Conservation (phyloP, 2,329 filamentous ascomycete genomes). For the Westerdykella ornata region DNA sequence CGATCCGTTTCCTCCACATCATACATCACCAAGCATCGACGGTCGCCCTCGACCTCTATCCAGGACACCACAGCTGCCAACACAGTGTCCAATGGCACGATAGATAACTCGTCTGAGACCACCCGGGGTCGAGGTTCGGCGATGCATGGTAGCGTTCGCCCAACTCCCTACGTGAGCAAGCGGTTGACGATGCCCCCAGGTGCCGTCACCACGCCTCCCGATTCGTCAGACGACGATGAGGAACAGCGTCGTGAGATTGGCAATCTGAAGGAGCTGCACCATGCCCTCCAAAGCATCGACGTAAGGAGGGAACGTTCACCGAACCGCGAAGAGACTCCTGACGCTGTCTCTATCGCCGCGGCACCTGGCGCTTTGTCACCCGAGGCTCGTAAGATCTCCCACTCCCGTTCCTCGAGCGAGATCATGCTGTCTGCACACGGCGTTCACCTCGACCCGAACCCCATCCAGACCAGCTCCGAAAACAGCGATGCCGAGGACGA, state of each 20-base stretch:
- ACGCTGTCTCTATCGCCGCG: constrained; percentile 14
- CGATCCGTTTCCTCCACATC: constrained; percentile 54
- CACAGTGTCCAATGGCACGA: constrained; percentile 17
- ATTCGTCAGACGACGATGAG: constrained; percentile 87
- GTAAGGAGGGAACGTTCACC: constrained; percentile 57
- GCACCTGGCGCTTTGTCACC: constrained; percentile 41
- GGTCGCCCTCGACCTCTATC: constrained; percentile 47
- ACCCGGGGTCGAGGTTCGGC: constrained; percentile 22
- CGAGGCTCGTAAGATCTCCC: constrained; percentile 54
- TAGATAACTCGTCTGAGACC: constrained; percentile 17
- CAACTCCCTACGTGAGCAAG: constrained; percentile 76
- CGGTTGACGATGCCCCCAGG: constrained; percentile 72
- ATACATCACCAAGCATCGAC: constrained; percentile 56
- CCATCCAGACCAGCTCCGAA: constrained; percentile 32
- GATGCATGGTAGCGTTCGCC: constrained; percentile 59
- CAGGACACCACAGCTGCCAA: constrained; percentile 27
- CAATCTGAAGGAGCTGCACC: constrained; percentile 62
- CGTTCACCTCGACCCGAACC: constrained; percentile 39
- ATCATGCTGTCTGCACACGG: constrained; percentile 44
- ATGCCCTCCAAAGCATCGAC: constrained; percentile 74
- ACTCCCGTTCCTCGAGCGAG: constrained; percentile 55
- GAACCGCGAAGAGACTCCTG: constrained; percentile 27
- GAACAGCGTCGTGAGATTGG: constrained; percentile 50
- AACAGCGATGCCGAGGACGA: constrained; percentile 53
- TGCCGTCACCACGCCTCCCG: constrained; percentile 84